Evolutionary conservation across 306 rosid genomes (phyloP).

Genomic region (Cicer bijugum): DNA sequence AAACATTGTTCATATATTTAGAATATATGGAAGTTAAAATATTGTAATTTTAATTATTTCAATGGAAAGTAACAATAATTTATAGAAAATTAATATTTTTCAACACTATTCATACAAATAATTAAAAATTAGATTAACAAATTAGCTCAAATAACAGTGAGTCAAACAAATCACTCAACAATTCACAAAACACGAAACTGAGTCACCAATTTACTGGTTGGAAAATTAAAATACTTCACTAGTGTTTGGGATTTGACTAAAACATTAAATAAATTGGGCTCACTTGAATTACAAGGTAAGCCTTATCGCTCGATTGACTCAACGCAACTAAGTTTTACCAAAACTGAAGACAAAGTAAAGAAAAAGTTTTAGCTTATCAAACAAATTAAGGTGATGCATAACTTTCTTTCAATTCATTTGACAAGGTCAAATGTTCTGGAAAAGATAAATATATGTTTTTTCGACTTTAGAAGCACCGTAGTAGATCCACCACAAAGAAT

Average conservation of each 20-base stretch:
- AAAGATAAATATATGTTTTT: not conserved
- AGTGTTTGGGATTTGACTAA: slow-evolving; percentile 8
- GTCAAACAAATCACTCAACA: not conserved
- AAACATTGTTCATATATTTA: not conserved
- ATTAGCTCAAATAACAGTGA: not conserved
- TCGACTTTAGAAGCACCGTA: not conserved
- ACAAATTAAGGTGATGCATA: not conserved
- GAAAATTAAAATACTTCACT: not conserved
- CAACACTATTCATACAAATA: not conserved
- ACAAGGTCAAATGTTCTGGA: slow-evolving; percentile 33
- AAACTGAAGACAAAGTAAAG: not conserved
- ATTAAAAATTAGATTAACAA: not conserved
- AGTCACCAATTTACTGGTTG: not conserved
- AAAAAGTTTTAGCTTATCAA: not conserved
- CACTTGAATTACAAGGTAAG: not conserved
- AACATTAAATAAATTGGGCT: not conserved
- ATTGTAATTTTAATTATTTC: no score
- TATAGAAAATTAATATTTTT: no score
- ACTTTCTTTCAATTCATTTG: not conserved
- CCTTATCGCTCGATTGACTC: not conserved
- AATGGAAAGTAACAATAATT: no score
- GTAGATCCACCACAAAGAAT: slow-evolving; percentile 4
- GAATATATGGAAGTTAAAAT: no score
- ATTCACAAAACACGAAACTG: not conserved
- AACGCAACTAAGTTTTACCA: not conserved